These are phyloP conservation scores for Beauveria asiatica DNA, from an alignment of 2,329 filamentous ascomycete species.

Conservation along the genomic window DNA sequence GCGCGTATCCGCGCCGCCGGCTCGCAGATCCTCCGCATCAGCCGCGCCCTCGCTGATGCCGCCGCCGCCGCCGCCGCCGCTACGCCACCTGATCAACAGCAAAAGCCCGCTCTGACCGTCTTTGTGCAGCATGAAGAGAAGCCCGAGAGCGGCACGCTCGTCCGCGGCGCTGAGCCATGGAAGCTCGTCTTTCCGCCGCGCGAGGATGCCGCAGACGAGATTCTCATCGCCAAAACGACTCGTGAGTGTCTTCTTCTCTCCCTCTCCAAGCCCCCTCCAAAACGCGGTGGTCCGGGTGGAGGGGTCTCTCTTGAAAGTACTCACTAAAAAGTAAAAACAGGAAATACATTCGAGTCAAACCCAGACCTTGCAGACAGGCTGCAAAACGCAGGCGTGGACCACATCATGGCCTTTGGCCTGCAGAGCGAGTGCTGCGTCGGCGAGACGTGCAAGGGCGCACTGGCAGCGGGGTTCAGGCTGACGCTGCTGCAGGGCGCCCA, in stretches of 20 bases:
- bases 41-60: constrained; percentile 14
- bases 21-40: constrained; percentile 16
- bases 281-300: no score
- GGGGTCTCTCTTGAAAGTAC: no score
- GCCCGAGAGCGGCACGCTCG: constrained; percentile 16
- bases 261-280: no score
- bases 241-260: constrained; percentile 13
- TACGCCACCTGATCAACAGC: neutral
- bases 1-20: constrained; percentile 17
- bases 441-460: constrained; percentile 20
- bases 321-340: constrained; percentile 10
- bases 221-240: constrained; percentile 20
- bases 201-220: constrained; percentile 15
- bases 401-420: constrained; percentile 22
- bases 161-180: constrained; percentile 20
- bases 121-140: constrained; percentile 24
- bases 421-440: constrained; percentile 26
- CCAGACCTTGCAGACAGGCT: constrained; percentile 19
- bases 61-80: neutral
- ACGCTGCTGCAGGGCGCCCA: constrained; percentile 23
- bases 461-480: constrained; percentile 21
- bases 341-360: constrained; percentile 23
- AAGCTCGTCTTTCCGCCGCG: constrained; percentile 21
- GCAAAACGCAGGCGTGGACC: constrained; percentile 15
- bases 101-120: constrained; percentile 15